phyloP scores from a whole-genome alignment of 257 asterid species.

The Misopates orontium region DNA sequence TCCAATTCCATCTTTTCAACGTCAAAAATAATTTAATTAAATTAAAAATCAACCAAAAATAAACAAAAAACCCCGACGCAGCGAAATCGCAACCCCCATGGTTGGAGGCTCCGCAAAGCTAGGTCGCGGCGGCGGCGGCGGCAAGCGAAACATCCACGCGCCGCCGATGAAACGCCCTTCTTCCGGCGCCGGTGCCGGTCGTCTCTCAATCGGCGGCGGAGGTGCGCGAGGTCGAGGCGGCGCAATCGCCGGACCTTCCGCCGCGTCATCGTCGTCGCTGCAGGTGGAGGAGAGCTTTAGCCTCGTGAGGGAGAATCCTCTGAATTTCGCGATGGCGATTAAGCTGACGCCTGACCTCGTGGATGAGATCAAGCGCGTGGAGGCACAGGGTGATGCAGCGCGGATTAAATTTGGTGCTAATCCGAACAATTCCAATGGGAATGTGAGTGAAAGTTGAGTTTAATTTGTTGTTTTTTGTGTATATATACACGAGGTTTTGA shows the following conservation, averaged over 20 bases:
- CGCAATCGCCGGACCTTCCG: conserved; percentile 30
- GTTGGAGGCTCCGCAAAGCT: conserved; percentile 69
- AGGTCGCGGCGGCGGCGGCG: conserved; percentile 72
- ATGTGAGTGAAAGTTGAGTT: conserved; percentile 62
- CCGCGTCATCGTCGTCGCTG: conserved; percentile 46
- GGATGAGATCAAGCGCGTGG: conserved; percentile 98
- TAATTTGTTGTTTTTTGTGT: no score
- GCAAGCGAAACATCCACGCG: conserved; percentile 60
- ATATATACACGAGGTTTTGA: no score
- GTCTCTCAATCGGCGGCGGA: conserved; percentile 56
- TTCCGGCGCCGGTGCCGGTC: conserved; percentile 35
- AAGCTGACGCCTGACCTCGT: conserved; percentile 86
- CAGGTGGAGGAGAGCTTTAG: conserved; percentile 72
- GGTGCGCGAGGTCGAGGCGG: conserved; percentile 53
- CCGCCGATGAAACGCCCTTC: conserved; percentile 63
- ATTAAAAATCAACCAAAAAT: not conserved
- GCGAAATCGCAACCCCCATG: conserved; percentile 47
- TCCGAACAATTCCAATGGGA: conserved; percentile 68
- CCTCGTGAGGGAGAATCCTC: conserved; percentile 73
- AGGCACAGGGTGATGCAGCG: conserved; percentile 68
- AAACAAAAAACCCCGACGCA: not conserved
- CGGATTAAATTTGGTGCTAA: conserved; percentile 83
- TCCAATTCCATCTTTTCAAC: conserved; percentile 19
- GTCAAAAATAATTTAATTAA: not conserved
- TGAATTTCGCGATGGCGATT: conserved; percentile 87